These are phyloP conservation scores for Pezicula neosporulosa DNA, from an alignment of 2,329 filamentous ascomycete species.

Conservation along the genomic window DNA sequence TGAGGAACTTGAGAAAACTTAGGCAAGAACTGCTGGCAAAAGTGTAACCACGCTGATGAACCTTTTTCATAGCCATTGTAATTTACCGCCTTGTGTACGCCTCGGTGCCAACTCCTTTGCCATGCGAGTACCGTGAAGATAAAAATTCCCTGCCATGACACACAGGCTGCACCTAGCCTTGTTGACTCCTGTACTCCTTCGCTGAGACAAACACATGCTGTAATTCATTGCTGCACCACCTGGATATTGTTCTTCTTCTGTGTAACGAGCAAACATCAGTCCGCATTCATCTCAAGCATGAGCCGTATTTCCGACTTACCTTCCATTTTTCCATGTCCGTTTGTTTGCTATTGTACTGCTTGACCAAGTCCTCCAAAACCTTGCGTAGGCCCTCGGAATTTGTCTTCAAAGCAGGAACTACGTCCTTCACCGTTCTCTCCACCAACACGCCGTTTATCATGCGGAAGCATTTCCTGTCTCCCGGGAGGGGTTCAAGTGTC, in stretches of 20 bases:
- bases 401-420: conserved; percentile 85
- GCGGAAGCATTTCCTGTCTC: conserved; percentile 93
- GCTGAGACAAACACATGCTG: conserved; percentile 8
- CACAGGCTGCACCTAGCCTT: neutral
- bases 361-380: conserved; percentile 89
- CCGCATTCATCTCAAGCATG: neutral
- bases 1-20: neutral
- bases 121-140: no score
- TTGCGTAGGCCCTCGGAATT: conserved; percentile 94
- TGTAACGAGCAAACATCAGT: conserved; percentile 12
- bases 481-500: conserved; percentile 77
- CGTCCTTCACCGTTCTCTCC: conserved; percentile 89
- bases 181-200: neutral
- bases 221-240: conserved; percentile 69
- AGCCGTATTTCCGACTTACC: conserved; percentile 50
- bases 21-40: conserved; percentile 11
- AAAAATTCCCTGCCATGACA: neutral
- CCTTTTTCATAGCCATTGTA: no score
- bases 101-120: no score
- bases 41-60: neutral
- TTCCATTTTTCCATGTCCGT: conserved; percentile 98
- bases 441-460: conserved; percentile 97
- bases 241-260: conserved; percentile 90
- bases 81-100: no score
- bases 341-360: conserved; percentile 94